Percentiles rank a stretch among this genome's conserved stretches.
These are phyloP conservation scores for Citrus cavaleriei DNA, from an alignment of 345 rosid species.

Conservation along the genomic window DNA sequence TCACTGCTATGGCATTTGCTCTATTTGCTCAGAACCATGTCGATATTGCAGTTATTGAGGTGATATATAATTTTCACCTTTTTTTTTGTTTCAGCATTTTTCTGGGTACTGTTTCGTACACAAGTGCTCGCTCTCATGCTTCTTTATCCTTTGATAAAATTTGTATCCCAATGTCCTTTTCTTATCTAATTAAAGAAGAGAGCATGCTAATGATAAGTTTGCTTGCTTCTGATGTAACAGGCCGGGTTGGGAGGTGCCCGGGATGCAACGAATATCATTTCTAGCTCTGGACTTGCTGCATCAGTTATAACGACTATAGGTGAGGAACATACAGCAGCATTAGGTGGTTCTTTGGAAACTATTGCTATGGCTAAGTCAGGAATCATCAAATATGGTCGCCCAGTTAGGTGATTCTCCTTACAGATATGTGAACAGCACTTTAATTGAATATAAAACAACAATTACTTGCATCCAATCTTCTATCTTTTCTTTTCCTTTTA, in stretches of 20 bases:
- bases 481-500: neutral
- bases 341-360: conserved; percentile 86
- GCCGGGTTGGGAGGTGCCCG: conserved; percentile 93
- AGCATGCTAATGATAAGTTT: neutral
- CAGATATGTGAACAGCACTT: neutral
- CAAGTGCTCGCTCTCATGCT: neutral
- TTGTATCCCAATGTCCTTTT: neutral
- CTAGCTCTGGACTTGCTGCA: conserved; percentile 55
- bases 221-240: conserved; percentile 26
- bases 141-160: neutral
- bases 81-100: neutral
- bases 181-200: neutral
- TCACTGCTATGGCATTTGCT: conserved; percentile 74
- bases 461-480: neutral
- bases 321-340: conserved; percentile 76
- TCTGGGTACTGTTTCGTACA: neutral
- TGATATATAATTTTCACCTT: conserved; percentile 11
- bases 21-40: conserved; percentile 66
- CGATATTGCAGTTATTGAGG: conserved; percentile 90
- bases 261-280: conserved; percentile 79
- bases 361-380: conserved; percentile 89
- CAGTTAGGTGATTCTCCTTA: conserved; percentile 72
- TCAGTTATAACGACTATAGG: conserved; percentile 82
- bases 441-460: neutral
- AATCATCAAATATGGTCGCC: conserved; percentile 63